A percentile compares a stretch with the other conserved stretches of the same genome.
phyloP scores from a whole-genome alignment of 441 rosid species.

The Syzygium syzygioides region DNA sequence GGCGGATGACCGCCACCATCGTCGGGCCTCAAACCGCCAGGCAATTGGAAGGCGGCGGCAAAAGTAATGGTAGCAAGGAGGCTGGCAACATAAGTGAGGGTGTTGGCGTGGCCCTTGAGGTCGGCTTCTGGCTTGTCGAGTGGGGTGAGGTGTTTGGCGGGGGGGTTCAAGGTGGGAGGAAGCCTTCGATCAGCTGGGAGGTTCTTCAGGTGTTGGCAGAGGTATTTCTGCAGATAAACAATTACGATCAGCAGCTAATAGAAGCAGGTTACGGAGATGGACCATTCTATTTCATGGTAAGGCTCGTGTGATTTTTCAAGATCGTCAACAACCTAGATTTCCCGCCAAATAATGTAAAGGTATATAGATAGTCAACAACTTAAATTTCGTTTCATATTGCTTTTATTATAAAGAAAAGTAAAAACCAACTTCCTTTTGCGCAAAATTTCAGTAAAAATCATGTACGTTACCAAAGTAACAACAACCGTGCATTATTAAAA shows the following conservation, averaged over 20 bases:
- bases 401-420: background rate
- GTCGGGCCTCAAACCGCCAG: background rate
- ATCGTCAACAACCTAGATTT: background rate
- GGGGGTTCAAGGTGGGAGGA: background rate
- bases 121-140: background rate
- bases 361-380: background rate
- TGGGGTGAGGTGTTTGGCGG: background rate
- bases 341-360: background rate
- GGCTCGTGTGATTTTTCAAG: background rate
- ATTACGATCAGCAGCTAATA: background rate
- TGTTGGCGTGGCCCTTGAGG: background rate
- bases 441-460: background rate
- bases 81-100: background rate
- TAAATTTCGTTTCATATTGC: too few species aligned
- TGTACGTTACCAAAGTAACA: too few species aligned
- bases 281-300: background rate
- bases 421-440: background rate
- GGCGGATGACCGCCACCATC: background rate
- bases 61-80: background rate
- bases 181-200: background rate
- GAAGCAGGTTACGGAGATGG: background rate
- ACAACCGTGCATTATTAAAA: too few species aligned
- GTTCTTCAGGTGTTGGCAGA: background rate
- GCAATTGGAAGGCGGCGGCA: background rate
- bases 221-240: background rate